Evolutionary conservation across 208 protist genomes (phyloP), one percentile per base, ranked within the genome.

Genomic region (Acanthamoeba healyi): DNA sequence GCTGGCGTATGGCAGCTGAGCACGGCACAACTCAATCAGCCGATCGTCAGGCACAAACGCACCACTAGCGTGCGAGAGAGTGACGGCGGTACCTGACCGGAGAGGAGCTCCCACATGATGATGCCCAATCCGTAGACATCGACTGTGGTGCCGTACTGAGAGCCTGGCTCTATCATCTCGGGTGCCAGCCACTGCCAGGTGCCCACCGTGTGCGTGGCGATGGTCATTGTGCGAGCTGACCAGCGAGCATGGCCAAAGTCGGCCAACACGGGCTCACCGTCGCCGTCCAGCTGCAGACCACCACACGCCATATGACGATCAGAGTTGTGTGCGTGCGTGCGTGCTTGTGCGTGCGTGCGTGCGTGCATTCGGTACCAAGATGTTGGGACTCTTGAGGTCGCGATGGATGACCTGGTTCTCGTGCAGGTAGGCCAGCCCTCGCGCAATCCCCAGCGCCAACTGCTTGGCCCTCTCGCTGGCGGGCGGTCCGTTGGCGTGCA

Each of bases 361-460:
- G n/a, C n/a, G n/a, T n/a, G n/a, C n/a, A n/a, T n/a, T n/a, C n/a
- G n/a, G 61, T 29, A 95, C 95, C 7, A 98, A 93, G 79, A 98
- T 97, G 94, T 98, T 98, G 24, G 98, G 98, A 24, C 96, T 97
- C 72, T 98, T 98, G 82, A 98, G 98, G 93, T 98, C 98, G 19
- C 97, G 34, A 90, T 98, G 98, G 72, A 98, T 97, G 34, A 98
- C 97, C 96, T 94, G 97, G 46, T 98, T 96, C 26, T 95, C 84
- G 92, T 99, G 98, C 2, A 99, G 86, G 86, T 98, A 99, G 26
- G 96, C 81, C 1, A 99, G 94, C 19, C 98, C 98, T 29, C 61
- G 29, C 19, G 61, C 61, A 24, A 70, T 70, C 14, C 61, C 61
- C 14, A 6, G 61, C 29, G 61, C 61, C 14, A 70, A 24, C 61